Evolutionary conservation across 495 filamentous ascomycete species (phyloP).

Genomic region (Mytilinidion resinicola): DNA sequence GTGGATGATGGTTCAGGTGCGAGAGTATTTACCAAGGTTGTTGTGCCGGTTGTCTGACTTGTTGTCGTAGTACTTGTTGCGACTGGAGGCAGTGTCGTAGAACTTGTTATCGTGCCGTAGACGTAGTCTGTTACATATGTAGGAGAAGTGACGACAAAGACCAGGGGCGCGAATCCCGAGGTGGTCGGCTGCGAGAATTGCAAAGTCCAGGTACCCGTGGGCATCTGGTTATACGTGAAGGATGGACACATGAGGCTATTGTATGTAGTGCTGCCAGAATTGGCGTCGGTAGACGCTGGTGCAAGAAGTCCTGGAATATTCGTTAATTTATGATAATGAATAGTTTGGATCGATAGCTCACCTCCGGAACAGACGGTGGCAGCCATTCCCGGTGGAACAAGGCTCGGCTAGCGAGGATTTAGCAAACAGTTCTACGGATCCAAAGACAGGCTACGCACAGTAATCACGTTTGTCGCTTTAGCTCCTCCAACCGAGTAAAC

Average conservation of each 20-base stretch:
- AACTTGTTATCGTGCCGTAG: neutral
- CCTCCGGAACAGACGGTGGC: neutral
- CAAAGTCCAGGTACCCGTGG: neutral
- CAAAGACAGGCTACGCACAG: too few species aligned
- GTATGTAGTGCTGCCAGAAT: neutral
- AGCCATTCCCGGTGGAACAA: neutral
- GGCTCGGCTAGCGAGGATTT: neutral
- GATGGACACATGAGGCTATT: neutral
- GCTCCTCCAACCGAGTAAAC: neutral
- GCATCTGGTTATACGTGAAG: neutral
- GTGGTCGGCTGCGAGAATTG: neutral
- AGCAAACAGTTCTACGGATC: neutral
- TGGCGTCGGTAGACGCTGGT: neutral
- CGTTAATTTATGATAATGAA: neutral
- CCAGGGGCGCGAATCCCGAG: neutral
- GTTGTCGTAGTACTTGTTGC: neutral
- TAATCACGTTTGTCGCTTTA: too few species aligned
- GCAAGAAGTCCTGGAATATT: neutral
- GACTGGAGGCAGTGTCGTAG: neutral
- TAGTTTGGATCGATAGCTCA: neutral
- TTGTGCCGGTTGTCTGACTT: neutral
- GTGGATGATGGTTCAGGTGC: neutral
- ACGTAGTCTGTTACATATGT: neutral
- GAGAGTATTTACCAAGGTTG: neutral
- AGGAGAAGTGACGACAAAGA: neutral